Evolutionary conservation across 2,329 filamentous ascomycete genomes (phyloP).

Genomic region (Ophiosphaerella herpotricha): DNA sequence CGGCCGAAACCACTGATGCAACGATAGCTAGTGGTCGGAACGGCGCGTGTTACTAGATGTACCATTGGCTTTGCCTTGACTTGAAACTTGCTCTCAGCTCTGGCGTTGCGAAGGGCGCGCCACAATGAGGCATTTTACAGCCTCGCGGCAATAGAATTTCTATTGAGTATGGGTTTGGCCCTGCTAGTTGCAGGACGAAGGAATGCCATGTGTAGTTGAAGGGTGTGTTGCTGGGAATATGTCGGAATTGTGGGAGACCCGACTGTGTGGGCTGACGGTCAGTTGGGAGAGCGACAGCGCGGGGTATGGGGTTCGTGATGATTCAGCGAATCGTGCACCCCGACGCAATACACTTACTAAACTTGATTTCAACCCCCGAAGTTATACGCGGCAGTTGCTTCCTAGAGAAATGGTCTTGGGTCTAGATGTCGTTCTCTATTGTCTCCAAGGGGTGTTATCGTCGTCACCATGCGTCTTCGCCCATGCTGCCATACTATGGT

Average conservation of each 20-base stretch:
- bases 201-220: neutral
- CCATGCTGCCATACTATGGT: neutral
- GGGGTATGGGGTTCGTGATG: slow-evolving; percentile 19
- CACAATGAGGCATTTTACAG: slow-evolving; percentile 9
- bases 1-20: too few relatives aligned
- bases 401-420: neutral
- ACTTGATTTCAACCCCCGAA: neutral
- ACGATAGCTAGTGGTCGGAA: too few relatives aligned
- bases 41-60: too few relatives aligned
- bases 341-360: slow-evolving; percentile 1
- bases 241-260: slow-evolving; percentile 13
- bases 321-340: slow-evolving; percentile 12
- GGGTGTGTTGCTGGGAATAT: neutral
- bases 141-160: slow-evolving; percentile 6
- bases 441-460: neutral
- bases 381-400: slow-evolving; percentile 2
- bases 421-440: neutral
- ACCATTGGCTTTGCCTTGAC: neutral
- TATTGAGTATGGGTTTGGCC: slow-evolving; percentile 10
- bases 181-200: slow-evolving; percentile 9
- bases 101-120: slow-evolving; percentile 1
- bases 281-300: slow-evolving; percentile 13
- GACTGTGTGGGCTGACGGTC: slow-evolving; percentile 14
- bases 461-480: slow-evolving; percentile 8
- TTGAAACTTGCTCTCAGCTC: neutral